These are phyloP conservation scores for Podosphaera fusca DNA, from an alignment of 2,329 filamentous ascomycete genomes.

Conservation along the genomic window DNA sequence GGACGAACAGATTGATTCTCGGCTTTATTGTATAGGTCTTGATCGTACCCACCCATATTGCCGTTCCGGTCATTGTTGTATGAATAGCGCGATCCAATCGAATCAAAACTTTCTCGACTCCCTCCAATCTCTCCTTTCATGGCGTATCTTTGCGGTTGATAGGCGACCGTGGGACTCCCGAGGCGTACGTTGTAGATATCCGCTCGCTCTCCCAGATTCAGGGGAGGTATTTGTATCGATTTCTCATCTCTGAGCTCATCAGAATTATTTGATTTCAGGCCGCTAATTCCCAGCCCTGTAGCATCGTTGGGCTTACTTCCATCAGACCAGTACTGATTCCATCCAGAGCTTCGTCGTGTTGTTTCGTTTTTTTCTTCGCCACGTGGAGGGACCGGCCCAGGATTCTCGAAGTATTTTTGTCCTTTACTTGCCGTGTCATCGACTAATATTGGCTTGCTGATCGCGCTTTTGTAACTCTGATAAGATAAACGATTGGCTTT, in stretches of 20 bases:
- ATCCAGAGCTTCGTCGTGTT: constrained; percentile 40
- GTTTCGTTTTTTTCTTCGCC: constrained; percentile 15
- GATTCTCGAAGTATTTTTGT: neutral
- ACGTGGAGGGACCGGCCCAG: neutral
- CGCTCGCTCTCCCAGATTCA: constrained; percentile 34
- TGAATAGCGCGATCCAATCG: constrained; percentile 14
- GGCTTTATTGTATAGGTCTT: too few species aligned
- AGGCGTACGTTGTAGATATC: constrained; percentile 39
- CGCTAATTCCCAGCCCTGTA: constrained; percentile 30
- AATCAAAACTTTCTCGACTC: constrained; percentile 33
- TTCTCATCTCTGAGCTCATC: constrained; percentile 28
- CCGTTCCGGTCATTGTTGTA: too few species aligned
- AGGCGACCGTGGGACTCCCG: constrained; percentile 45
- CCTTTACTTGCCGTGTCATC: constrained; percentile 6
- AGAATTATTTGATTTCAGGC: constrained; percentile 24
- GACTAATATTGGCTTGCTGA: constrained; percentile 36
- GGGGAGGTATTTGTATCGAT: constrained; percentile 45
- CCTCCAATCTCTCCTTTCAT: constrained; percentile 34
- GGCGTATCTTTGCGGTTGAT: constrained; percentile 23
- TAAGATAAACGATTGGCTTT: too few species aligned
- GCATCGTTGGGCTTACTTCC: constrained; percentile 41
- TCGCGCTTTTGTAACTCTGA: constrained; percentile 36
- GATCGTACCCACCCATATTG: too few species aligned
- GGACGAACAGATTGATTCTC: too few species aligned
- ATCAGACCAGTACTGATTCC: constrained; percentile 58